These are phyloP conservation scores for Hyphopichia buzzinii DNA, from an alignment of 1,139 yeast species.

Conservation along the genomic window DNA sequence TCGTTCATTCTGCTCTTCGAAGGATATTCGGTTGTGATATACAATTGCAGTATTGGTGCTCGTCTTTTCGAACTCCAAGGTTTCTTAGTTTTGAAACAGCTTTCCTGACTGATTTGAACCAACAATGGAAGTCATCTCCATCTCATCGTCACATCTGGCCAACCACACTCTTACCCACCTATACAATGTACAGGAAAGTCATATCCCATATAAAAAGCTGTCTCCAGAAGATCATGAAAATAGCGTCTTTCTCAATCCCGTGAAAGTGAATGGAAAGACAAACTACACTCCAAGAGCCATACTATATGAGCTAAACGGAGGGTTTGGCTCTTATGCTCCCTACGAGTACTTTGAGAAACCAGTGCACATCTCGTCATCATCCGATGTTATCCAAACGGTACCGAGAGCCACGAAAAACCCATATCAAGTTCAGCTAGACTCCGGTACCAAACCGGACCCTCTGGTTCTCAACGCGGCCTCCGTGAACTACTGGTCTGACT, in stretches of 20 bases:
- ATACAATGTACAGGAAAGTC: constrained; percentile 74
- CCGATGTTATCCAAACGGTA: constrained; percentile 13
- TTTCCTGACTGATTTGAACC: too few species aligned
- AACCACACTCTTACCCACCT: constrained; percentile 77
- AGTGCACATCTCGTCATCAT: constrained; percentile 7
- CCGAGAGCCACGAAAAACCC: constrained; percentile 38
- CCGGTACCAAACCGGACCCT: constrained; percentile 21
- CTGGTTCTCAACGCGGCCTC: constrained; percentile 13
- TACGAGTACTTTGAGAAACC: constrained; percentile 44
- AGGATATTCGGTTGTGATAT: too few species aligned
- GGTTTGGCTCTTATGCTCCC: constrained; percentile 59
- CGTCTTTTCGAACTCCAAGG: too few species aligned
- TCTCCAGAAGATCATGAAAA: constrained; percentile 28
- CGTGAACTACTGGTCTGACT: constrained; percentile 80
- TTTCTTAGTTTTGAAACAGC: too few species aligned
- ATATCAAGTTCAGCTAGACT: constrained; percentile 64
- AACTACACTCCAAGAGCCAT: constrained; percentile 78
- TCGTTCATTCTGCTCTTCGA: too few species aligned
- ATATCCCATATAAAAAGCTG: constrained; percentile 48
- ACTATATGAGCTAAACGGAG: constrained; percentile 71
- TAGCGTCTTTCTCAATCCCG: constrained; percentile 26
- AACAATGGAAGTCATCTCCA: constrained; percentile 66
- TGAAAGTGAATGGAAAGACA: constrained; percentile 41
- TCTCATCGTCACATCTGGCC: constrained; percentile 70
- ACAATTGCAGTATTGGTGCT: too few species aligned